Conservation (phyloP, 2,329 filamentous ascomycete species). For the Pseudocercospora crystallina region DNA sequence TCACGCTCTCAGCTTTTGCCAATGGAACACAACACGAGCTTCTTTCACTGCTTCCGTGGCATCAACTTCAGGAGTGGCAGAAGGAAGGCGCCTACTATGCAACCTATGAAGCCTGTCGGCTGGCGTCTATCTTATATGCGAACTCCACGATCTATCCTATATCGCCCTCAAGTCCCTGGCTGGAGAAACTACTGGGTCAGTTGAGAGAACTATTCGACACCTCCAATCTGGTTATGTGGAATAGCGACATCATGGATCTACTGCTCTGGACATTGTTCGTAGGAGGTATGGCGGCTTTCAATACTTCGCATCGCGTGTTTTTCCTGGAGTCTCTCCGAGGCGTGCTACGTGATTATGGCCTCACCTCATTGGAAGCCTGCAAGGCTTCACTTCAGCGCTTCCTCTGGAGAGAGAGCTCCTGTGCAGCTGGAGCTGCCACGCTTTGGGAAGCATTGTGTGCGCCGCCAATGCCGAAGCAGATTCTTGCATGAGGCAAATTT, state of each 20-base stretch:
- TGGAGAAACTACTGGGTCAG: constrained; percentile 10
- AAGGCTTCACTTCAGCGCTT: constrained; percentile 3
- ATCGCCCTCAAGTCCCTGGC: constrained; percentile 9
- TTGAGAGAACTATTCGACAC: neutral
- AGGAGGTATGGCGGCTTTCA: constrained; percentile 11
- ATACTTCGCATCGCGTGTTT: constrained; percentile 14
- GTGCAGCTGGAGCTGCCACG: constrained; percentile 3
- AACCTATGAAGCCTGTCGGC: constrained; percentile 6
- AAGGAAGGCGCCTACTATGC: neutral
- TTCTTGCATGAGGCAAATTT: too few relatives aligned
- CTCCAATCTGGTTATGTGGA: neutral
- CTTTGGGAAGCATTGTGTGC: constrained; percentile 13
- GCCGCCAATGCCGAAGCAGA: too few relatives aligned
- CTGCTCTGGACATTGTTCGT: constrained; percentile 13
- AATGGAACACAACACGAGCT: constrained; percentile 12
- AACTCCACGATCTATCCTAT: constrained; percentile 14
- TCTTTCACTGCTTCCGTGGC: constrained; percentile 9
- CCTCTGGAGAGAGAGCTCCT: constrained; percentile 16
- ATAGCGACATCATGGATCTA: neutral
- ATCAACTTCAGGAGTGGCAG: neutral
- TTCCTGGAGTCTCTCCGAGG: constrained; percentile 1
- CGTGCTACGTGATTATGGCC: neutral
- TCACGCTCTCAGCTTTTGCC: constrained; percentile 5
- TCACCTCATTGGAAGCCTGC: neutral
- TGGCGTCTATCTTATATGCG: constrained; percentile 12